A percentile compares a stretch with the other conserved stretches of the same genome.
phyloP scores from a whole-genome alignment of 83 land plant genomes.

The Picea abies region DNA sequence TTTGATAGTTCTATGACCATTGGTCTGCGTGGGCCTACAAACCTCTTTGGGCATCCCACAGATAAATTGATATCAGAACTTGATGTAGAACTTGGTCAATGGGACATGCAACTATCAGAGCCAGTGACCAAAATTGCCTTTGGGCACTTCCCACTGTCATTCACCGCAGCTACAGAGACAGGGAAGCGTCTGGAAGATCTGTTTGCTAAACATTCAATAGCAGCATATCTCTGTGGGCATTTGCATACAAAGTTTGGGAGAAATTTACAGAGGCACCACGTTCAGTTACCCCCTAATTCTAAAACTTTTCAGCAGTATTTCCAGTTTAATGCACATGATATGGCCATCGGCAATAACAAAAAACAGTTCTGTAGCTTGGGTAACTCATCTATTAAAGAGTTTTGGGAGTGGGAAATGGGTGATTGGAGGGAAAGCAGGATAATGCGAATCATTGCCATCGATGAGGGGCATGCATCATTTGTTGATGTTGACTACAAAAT shows the following conservation, averaged over 20 bases:
- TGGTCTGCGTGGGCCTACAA: constrained; percentile 90
- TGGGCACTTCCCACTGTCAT: constrained; percentile 95
- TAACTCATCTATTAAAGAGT: constrained; percentile 38
- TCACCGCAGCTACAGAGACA: constrained; percentile 64
- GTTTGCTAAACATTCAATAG: constrained; percentile 65
- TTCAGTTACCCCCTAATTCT: background rate
- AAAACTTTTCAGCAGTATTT: constrained; percentile 19
- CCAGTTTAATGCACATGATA: constrained; percentile 39
- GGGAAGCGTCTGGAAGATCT: constrained; percentile 68
- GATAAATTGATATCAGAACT: constrained; percentile 55
- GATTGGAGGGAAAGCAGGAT: constrained; percentile 87
- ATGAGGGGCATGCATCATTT: constrained; percentile 79
- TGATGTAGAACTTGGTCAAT: constrained; percentile 66
- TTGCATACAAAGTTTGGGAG: constrained; percentile 85
- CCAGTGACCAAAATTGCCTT: constrained; percentile 65
- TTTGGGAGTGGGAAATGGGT: constrained; percentile 96
- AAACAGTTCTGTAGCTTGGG: background rate
- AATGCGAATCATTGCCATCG: constrained; percentile 87
- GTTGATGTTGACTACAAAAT: constrained; percentile 55
- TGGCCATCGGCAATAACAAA: background rate
- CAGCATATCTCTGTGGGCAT: constrained; percentile 91
- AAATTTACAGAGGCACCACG: constrained; percentile 78
- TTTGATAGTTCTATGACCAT: constrained; percentile 66
- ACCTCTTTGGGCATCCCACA: constrained; percentile 94
- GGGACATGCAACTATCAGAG: constrained; percentile 46